Base-by-base conservation (phyloP, 1,284 basidiomycete genomes). In the Sanghuangporus sanghuang region DNA sequence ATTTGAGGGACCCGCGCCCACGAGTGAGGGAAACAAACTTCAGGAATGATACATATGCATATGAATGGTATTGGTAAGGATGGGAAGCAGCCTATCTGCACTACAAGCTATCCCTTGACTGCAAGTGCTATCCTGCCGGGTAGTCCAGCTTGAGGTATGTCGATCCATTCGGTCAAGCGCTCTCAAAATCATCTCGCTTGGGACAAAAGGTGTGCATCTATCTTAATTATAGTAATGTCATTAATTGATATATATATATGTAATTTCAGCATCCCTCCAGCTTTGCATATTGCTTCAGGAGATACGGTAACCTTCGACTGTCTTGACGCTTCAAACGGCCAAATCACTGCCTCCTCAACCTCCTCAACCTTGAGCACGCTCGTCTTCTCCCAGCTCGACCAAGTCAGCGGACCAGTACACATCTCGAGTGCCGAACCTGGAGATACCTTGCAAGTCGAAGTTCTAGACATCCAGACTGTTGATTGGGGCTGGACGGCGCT, bases 401-500 rank as follows among this genome's bases (percentile, higher is more conserved):
- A 83, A 74, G 84, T 86, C 50, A 83, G 80, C 67, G 85, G 85
- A 1, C 85, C 85, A 0, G 74, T 85, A 36, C 81, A 77, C 70
- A 73, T 87, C 65, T 73, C 78, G 27, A 77, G 72, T 40, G 85
- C 85, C 2, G 50, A 66, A 11, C 80, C 82, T 0, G 84, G 85
- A 11, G 84, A 86, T 69, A 84, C 82, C 1, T 78, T 86, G 40
- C 81, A 81, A 69, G 74, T 86, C 48, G 85, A 86, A 59, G 76
- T 86, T 42, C 71, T 86, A 48, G 74, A 75, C 4, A 72, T 86
- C 16, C 73, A 77, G 61, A 77, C 81, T 0, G 84, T 81, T 6
- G 75, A 79, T 11, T 86, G 85, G 85, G 85, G 84, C 57, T 87
- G 85, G 84, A 82, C 84, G 0, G 83, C 75, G 3, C 67, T 82